These are phyloP conservation scores for Perilla frutescens DNA, from an alignment of 257 asterid genomes.

Conservation along the genomic window DNA sequence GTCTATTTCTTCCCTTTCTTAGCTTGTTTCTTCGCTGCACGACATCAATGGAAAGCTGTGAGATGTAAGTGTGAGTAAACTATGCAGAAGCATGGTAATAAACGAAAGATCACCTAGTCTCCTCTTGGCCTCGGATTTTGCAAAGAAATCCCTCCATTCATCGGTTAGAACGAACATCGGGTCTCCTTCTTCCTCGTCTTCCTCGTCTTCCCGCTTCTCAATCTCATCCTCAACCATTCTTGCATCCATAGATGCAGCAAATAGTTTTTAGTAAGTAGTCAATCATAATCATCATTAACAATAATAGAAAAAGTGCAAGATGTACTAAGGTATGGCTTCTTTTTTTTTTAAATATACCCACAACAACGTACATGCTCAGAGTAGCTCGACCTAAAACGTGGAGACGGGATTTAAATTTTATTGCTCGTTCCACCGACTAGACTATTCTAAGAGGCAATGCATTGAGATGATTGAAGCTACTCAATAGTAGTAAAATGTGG, in stretches of 20 bases:
- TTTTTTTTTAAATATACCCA: too few relatives aligned
- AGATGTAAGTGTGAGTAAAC: slow-evolving; percentile 1
- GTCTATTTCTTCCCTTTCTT: slow-evolving; percentile 50
- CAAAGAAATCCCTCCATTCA: slow-evolving; percentile 92
- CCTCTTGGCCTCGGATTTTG: slow-evolving; percentile 89
- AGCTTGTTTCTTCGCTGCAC: slow-evolving; percentile 69
- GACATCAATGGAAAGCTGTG: slow-evolving; percentile 14
- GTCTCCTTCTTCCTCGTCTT: slow-evolving; percentile 64
- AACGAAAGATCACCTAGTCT: slow-evolving; percentile 51
- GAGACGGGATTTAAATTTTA: too few relatives aligned
- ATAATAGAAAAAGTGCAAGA: neutral
- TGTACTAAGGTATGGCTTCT: neutral
- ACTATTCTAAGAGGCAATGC: neutral
- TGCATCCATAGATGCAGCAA: slow-evolving; percentile 5
- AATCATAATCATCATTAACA: neutral
- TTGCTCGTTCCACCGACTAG: too few relatives aligned
- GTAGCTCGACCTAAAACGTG: too few relatives aligned
- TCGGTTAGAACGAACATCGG: slow-evolving; percentile 80
- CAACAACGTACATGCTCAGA: too few relatives aligned
- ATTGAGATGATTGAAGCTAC: neutral
- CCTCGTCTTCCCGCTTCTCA: slow-evolving; percentile 42
- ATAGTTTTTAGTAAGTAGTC: neutral
- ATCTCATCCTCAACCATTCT: slow-evolving; percentile 48
- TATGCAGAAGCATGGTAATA: neutral
- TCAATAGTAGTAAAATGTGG: neutral